Base-by-base conservation (phyloP, 2,329 filamentous ascomycete genomes). In the Colletotrichum australisinense region DNA sequence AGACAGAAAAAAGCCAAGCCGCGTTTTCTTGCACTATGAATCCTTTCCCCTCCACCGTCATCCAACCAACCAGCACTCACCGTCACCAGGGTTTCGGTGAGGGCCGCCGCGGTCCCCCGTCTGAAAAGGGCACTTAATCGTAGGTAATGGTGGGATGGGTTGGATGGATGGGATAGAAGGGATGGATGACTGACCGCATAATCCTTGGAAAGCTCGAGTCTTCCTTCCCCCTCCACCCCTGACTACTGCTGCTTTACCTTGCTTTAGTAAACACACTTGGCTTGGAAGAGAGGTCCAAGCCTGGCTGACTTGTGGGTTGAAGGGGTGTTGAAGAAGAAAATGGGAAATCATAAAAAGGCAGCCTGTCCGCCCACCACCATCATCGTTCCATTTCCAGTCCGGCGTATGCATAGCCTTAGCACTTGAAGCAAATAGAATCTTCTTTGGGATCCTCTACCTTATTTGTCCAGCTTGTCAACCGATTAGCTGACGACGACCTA, bases 331-430 rank as follows among this genome's bases (percentile, higher is more conserved):
- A 42, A 42, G 14, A 42, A 56, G 30, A 52, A 22, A 22, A 32
- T 24, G 24, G 49, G 63, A 56, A 63, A 74, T 74, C 52, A 72
- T 74, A 72, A 74, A 71, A 74, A 71, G 72, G 62, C 35, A 22
- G 57, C 56, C 49, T 55, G 55, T 64, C 67, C 67, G 55, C 70
- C 70, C 66, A 46, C 60, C 64, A 62, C 66, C 66, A 42, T 53
- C 59, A 35, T 19, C 26, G 6, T 53, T 14, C 42, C 46, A 5
- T 8, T 46, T 49, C 59, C 19, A 42, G 46, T 3, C 66, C 49
- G n/a, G 53, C 22, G 42, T 26, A 56, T 73, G 46, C 16, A 42
- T 65, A 62, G 62, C 28, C 55, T 55, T 66, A 49, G 59, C 66
- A 60, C 70, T 69, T 69, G 24, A 49, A 49, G 59, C 66, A 63